phyloP scores from a whole-genome alignment of 2,329 filamentous ascomycete species.

The Aspergillus sp. region DNA sequence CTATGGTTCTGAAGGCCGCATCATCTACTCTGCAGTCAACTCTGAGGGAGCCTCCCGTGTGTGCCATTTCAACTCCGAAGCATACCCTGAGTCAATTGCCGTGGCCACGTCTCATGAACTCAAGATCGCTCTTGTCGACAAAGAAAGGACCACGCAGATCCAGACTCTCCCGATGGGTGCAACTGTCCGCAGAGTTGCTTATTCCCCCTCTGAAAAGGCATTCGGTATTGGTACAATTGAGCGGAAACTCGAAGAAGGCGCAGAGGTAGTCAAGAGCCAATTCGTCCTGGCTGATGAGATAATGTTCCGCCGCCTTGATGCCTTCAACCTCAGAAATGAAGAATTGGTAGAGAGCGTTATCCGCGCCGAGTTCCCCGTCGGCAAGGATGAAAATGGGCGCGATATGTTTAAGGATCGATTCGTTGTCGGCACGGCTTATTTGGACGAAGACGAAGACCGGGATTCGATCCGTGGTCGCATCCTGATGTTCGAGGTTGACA shows the following conservation, averaged over 20 bases:
- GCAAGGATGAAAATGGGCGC: conserved; percentile 53
- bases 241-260: conserved; percentile 65
- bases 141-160: conserved; percentile 82
- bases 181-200: conserved; percentile 82
- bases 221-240: conserved; percentile 87
- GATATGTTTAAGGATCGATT: conserved; percentile 66
- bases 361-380: conserved; percentile 67
- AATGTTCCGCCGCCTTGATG: conserved; percentile 74
- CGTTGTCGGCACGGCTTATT: conserved; percentile 82
- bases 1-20: conserved; percentile 80
- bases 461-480: conserved; percentile 70
- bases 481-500: conserved; percentile 73
- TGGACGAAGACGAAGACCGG: conserved; percentile 56
- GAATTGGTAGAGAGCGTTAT: conserved; percentile 87
- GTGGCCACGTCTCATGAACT: conserved; percentile 75
- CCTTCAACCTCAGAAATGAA: conserved; percentile 60
- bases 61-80: conserved; percentile 76
- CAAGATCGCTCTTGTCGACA: conserved; percentile 77
- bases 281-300: conserved; percentile 91
- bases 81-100: conserved; percentile 76
- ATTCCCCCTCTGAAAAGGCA: conserved; percentile 72
- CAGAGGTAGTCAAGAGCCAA: conserved; percentile 74
- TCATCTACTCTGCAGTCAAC: conserved; percentile 91
- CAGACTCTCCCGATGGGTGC: conserved; percentile 74
- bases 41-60: conserved; percentile 80